Evolutionary conservation across 2,329 filamentous ascomycete genomes (phyloP).

Genomic region (Helminthosporium solani): DNA sequence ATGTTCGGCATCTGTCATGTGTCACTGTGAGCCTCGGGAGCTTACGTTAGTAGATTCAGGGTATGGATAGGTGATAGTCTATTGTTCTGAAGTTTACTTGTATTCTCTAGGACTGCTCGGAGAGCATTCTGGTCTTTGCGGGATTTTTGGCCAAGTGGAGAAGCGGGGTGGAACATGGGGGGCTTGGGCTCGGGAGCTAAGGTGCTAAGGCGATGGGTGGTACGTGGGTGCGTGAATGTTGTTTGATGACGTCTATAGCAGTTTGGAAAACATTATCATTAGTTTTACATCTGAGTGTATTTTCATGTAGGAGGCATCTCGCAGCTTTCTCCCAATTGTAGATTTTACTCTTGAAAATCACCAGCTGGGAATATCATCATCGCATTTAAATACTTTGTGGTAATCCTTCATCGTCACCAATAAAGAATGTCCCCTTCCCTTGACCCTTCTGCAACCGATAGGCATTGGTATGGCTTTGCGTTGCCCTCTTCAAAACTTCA

Average conservation of each 20-base stretch:
- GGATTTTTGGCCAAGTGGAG: background rate
- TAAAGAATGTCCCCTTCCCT: constrained; percentile 20
- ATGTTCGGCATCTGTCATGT: background rate
- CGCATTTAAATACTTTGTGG: background rate
- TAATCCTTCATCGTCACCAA: constrained; percentile 5
- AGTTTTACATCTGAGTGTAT: too few relatives aligned
- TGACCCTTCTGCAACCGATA: constrained; percentile 18
- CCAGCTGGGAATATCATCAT: too few relatives aligned
- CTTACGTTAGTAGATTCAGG: too few relatives aligned
- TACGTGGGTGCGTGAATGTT: background rate
- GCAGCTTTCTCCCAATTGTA: too few relatives aligned
- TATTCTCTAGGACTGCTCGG: background rate
- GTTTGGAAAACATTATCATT: too few relatives aligned
- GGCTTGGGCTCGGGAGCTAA: background rate
- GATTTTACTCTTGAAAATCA: too few relatives aligned
- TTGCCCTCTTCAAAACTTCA: constrained; percentile 15
- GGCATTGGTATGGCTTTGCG: constrained; percentile 16
- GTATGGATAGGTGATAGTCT: too few relatives aligned
- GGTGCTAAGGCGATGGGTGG: background rate
- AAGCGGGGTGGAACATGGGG: background rate
- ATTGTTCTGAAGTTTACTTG: background rate
- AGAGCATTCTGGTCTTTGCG: background rate
- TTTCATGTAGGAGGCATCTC: too few relatives aligned
- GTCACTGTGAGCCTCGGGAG: background rate
- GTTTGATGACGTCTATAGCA: background rate